These are phyloP conservation scores for Excoecaria agallocha DNA, from an alignment of 345 rosid species.

Conservation along the genomic window DNA sequence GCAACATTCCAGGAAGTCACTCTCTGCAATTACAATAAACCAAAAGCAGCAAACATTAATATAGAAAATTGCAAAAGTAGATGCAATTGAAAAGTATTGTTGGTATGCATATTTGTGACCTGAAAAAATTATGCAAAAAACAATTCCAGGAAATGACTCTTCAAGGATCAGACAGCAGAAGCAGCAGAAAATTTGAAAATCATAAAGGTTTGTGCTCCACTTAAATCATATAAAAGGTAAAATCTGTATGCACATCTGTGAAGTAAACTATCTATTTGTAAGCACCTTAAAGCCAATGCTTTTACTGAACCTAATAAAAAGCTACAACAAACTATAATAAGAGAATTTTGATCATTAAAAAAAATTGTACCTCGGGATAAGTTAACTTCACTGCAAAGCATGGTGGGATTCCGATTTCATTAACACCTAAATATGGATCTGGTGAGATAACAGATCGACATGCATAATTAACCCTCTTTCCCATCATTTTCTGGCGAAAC, in stretches of 20 bases:
- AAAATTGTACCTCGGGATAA: conserved; percentile 79
- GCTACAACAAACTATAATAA: no score
- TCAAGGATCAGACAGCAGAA: neutral
- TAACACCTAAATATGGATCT: conserved; percentile 92
- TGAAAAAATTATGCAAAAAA: no score
- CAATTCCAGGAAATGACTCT: no score
- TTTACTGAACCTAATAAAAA: neutral
- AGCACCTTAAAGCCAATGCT: neutral
- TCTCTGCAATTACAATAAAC: conserved; percentile 47
- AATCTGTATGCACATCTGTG: neutral
- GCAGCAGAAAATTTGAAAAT: conserved; percentile 7
- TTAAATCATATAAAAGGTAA: neutral
- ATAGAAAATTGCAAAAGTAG: no score
- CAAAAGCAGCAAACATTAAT: conserved; percentile 4
- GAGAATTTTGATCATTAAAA: neutral
- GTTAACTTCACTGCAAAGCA: conserved; percentile 79
- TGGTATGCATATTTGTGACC: no score
- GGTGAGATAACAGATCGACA: conserved; percentile 99
- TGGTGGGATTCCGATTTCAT: conserved; percentile 97
- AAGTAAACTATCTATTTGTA: neutral
- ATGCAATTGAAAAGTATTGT: no score
- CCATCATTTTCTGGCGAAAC: conserved; percentile 99
- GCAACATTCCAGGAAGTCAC: conserved; percentile 83
- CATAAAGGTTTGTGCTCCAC: neutral
- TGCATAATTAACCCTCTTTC: conserved; percentile 96